Conservation (phyloP, 352 stramenopile species). For the Phytopythium cucurbitacearum region DNA sequence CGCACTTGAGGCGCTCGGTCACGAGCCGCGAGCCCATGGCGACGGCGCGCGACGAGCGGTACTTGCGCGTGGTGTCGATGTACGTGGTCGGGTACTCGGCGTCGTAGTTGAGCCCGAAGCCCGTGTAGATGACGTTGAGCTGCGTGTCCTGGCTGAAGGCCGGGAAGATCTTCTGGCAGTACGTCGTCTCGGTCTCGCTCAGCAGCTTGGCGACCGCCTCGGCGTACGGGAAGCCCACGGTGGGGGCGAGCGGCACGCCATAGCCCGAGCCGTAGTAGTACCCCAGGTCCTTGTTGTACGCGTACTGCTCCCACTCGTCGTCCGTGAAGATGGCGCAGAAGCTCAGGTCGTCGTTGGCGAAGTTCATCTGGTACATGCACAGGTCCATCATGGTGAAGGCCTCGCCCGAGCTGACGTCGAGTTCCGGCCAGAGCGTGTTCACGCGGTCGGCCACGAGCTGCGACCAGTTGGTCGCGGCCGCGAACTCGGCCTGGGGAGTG, state of each 20-base stretch:
- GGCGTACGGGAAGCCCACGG: constrained; percentile 37
- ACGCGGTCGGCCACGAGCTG: constrained; percentile 21
- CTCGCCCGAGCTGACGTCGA: constrained; percentile 30
- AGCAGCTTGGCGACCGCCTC: constrained; percentile 36
- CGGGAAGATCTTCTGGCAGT: constrained; percentile 51
- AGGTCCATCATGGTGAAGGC: constrained; percentile 44
- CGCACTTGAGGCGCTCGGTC: constrained; percentile 45
- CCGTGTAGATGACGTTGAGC: constrained; percentile 41
- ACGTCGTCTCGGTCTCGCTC: constrained; percentile 32
- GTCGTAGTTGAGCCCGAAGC: constrained; percentile 41
- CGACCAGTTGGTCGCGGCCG: constrained; percentile 19
- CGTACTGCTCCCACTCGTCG: constrained; percentile 49
- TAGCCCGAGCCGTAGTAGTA: constrained; percentile 56
- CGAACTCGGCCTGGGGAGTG: constrained; percentile 24
- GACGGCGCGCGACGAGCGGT: constrained; percentile 35
- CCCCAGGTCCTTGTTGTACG: constrained; percentile 46
- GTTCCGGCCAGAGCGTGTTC: constrained; percentile 31
- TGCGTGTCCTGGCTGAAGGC: constrained; percentile 55
- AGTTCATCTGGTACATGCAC: constrained; percentile 55
- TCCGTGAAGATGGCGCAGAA: constrained; percentile 53
- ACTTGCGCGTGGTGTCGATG: constrained; percentile 31
- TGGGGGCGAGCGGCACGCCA: constrained; percentile 35
- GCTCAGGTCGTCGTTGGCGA: constrained; percentile 29
- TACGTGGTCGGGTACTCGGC: constrained; percentile 24
- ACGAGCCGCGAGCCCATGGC: constrained; percentile 40